phyloP scores from a whole-genome alignment of 306 rosid species.

The Castanopsis chinensis region DNA sequence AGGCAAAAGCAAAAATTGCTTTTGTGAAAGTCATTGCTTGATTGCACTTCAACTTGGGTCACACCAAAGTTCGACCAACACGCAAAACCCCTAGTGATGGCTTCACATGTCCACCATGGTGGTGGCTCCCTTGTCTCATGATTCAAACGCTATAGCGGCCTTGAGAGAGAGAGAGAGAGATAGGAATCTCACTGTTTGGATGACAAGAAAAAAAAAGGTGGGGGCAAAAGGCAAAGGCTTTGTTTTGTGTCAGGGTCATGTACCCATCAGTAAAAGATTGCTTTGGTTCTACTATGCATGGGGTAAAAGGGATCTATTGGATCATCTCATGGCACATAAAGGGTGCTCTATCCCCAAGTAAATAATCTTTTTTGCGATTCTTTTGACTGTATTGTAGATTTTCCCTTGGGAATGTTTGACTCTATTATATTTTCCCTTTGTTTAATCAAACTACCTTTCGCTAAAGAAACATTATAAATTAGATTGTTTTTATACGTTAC shows the following conservation, averaged over 20 bases:
- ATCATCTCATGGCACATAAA: constrained; percentile 31
- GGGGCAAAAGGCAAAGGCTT: not conserved
- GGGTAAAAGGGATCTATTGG: constrained; percentile 50
- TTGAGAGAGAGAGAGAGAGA: constrained; percentile 10
- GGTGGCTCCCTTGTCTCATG: constrained; percentile 71
- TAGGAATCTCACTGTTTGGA: constrained; percentile 6
- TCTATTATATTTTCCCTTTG: constrained; percentile 15
- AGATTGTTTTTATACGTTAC: constrained; percentile 13
- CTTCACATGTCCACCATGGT: constrained; percentile 61
- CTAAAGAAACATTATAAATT: constrained; percentile 7
- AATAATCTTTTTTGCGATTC: constrained; percentile 30
- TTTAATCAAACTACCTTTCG: constrained; percentile 3
- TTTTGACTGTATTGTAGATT: constrained; percentile 33
- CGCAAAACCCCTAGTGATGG: constrained; percentile 41
- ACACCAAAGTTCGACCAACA: constrained; percentile 42
- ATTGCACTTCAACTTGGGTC: constrained; percentile 53
- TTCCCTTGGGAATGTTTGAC: constrained; percentile 40
- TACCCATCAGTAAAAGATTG: constrained; percentile 11
- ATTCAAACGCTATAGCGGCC: constrained; percentile 41
- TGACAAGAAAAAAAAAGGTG: constrained; percentile 19
- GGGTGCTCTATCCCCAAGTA: constrained; percentile 14
- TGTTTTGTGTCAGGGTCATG: constrained; percentile 3
- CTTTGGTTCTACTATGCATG: constrained; percentile 26
- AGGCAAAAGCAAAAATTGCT: constrained; percentile 46
- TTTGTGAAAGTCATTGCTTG: constrained; percentile 51